Base-by-base conservation (phyloP, 495 filamentous ascomycete genomes). In the Acidiella bohemica region DNA sequence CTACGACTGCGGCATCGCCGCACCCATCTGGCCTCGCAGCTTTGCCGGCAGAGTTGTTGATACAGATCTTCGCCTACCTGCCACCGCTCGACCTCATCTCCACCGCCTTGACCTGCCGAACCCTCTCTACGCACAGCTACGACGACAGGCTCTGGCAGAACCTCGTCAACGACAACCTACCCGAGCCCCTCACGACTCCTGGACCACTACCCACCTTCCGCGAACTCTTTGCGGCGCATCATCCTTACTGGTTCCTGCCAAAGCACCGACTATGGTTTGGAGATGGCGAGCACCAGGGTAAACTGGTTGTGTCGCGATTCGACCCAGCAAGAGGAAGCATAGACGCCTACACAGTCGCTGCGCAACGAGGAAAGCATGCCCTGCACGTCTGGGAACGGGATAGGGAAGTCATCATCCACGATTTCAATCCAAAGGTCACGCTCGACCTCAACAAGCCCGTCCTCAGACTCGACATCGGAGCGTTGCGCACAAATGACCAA, bases 201-300 rank as follows among this genome's bases (percentile, higher is more conserved):
- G 4, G 18, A 5, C 40, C 53, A 23, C 42, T 44, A 25, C 20
- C 41, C 5, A 42, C 41, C 24, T 54, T 53, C 56, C 50, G 50
- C 22, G 68, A 73, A 19, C 67, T 96, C 5, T 94, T 80, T 48
- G 59, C 70, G 23, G 68, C 77, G 20, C 78, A 87, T 54, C 68
- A 87, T 39, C 78, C 80, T 1, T 77, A 77, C 50, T 93, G 90
- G 81, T 95, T 92, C 51, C 67, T 96, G 0, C 65, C 81, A 0
- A 70, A 69, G 41, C 61, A 82, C 45, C 84, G 81, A 59, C 59
- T 96, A 28, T 96, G 88, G 88, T 85, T 92, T 51, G 70, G 73
- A 23, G 85, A 94, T 59, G 67, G 56, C 19, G 67, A 72, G n/a
- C 61, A 75, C 20, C 68, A 62, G 0, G 86, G 86, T 0, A 77